Evolutionary conservation across 495 filamentous ascomycete species (phyloP), one percentile per base, ranked within the genome.

Genomic region (Chaetomium fimeti): DNA sequence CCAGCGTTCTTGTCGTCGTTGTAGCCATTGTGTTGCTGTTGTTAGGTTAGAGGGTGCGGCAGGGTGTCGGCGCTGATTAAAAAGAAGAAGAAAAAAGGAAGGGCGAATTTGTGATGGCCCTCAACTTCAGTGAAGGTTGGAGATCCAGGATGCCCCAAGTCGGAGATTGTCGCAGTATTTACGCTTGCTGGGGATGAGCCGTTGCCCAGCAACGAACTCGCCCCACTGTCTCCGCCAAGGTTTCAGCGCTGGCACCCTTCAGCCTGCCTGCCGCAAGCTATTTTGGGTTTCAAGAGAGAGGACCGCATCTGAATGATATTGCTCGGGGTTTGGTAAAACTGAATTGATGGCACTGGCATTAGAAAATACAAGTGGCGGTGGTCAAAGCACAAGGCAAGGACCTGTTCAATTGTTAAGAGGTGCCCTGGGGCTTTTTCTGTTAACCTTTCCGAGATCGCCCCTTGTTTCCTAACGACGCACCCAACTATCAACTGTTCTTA

Each of bases 1-100:
- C 91, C 16, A 96, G 71, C 36, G 75, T 76, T 64, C 81, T 75
- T 45, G 77, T 70, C 38, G 32, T 70, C 38, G 32, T 36, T 11
- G 32, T 36, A 5, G 83, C 76, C 82, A 85, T 85, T 68, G 62
- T 69, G 52, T 1, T 49, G 51, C 3, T 61, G 49, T n/a, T 52
- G 32, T 29, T 61, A 51, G 51, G 43, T 20, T 42, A 16, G 48
- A 60, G 27, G 36, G 52, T 62, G 7, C 32, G 48, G 60, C 24
- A 45, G 53, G n/a, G 47, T 27, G 20, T 42, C 15, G 54, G 40
- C 43, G 28, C 22, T 43, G 25, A 24, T 45, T 52, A 27, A 36
- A 22, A 28, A 13, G 3, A 28, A 29, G 8, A 43, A 22, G 25
- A 49, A 58, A 9, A 25, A 13, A 12, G n/a, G n/a, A 45, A 22